Conservation (phyloP, 2,329 filamentous ascomycete species). For the Calonectria fujianensis region DNA sequence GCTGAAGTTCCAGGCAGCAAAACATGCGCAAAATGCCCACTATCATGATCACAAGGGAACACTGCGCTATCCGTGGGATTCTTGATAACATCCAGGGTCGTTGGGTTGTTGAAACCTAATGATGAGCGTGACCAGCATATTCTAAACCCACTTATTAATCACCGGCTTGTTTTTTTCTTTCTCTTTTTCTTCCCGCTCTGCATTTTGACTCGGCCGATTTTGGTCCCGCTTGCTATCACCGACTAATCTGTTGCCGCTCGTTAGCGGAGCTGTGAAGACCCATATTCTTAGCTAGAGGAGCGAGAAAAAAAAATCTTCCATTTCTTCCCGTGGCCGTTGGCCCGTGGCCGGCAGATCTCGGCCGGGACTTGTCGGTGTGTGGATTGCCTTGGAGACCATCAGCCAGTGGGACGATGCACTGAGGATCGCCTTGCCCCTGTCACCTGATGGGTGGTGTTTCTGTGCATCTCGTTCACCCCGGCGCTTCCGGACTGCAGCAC, state of each 20-base stretch:
- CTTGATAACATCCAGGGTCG: conserved; percentile 5
- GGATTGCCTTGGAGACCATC: conserved; percentile 32
- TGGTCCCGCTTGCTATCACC: conserved; percentile 17
- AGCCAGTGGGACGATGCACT: conserved; percentile 45
- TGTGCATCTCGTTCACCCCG: conserved; percentile 34
- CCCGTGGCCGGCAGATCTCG: conserved; percentile 51
- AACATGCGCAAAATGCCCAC: conserved; percentile 3
- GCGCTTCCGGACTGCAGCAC: conserved; percentile 38
- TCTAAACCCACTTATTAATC: conserved; percentile 42
- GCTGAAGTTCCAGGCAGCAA: conserved; percentile 8
- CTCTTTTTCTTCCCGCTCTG: conserved; percentile 40
- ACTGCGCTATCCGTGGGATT: conserved; percentile 5
- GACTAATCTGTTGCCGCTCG: conserved; percentile 14
- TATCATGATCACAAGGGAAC: conserved; percentile 14
- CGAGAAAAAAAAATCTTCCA: conserved; percentile 25
- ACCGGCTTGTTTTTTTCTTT: conserved; percentile 35
- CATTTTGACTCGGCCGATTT: conserved; percentile 44
- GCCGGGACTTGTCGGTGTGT: conserved; percentile 49
- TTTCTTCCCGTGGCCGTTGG: conserved; percentile 39
- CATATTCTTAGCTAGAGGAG: conserved; percentile 12
- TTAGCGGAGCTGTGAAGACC: conserved; percentile 8
- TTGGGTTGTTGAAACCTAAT: conserved; percentile 35
- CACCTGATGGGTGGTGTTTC: conserved; percentile 42
- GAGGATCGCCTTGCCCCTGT: conserved; percentile 41
- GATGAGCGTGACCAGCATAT: conserved; percentile 28